Percentiles rank a stretch among this genome's conserved stretches.
These are phyloP conservation scores for Zygosaccharomyces siamensis DNA, from an alignment of 805 yeast species.

Conservation along the genomic window DNA sequence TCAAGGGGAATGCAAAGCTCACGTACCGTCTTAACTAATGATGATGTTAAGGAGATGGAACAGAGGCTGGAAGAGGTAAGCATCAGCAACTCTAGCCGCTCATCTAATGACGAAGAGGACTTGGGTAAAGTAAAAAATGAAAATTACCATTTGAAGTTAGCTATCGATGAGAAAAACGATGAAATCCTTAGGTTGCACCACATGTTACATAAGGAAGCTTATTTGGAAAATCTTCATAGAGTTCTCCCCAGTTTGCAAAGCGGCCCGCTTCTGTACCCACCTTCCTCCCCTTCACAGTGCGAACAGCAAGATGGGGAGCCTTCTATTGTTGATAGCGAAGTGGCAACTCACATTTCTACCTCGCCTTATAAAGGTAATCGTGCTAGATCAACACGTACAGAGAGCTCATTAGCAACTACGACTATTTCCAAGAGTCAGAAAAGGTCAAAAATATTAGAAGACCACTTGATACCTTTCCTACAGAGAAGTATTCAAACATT, in stretches of 20 bases:
- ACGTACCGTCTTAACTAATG: conserved; percentile 1
- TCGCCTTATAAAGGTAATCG: conserved; percentile 22
- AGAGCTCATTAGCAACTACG: conserved; percentile 24
- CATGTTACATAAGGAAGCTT: conserved; percentile 5
- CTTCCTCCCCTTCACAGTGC: background rate
- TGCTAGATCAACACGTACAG: conserved; percentile 13
- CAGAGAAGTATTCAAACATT: conserved; percentile 20
- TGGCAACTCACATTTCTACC: conserved; percentile 20
- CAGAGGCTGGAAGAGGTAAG: conserved; percentile 5
- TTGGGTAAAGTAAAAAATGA: conserved; percentile 19
- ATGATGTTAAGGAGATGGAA: conserved; percentile 8
- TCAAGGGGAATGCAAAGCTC: background rate
- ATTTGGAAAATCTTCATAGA: conserved; percentile 6
- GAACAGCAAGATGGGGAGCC: conserved; percentile 1
- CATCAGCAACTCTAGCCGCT: conserved; percentile 6
- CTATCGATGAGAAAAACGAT: conserved; percentile 21
- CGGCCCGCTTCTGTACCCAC: background rate
- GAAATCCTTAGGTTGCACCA: conserved; percentile 14
- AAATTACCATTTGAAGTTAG: conserved; percentile 23
- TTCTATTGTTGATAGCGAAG: conserved; percentile 8
- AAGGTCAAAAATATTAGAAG: conserved; percentile 18
- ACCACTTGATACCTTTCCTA: conserved; percentile 22
- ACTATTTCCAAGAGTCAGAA: conserved; percentile 14
- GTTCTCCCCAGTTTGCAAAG: conserved; percentile 4
- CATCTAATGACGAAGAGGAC: conserved; percentile 10